phyloP scores from a whole-genome alignment of 2,329 filamentous ascomycete species.

The Phialemonium atrogriseum region DNA sequence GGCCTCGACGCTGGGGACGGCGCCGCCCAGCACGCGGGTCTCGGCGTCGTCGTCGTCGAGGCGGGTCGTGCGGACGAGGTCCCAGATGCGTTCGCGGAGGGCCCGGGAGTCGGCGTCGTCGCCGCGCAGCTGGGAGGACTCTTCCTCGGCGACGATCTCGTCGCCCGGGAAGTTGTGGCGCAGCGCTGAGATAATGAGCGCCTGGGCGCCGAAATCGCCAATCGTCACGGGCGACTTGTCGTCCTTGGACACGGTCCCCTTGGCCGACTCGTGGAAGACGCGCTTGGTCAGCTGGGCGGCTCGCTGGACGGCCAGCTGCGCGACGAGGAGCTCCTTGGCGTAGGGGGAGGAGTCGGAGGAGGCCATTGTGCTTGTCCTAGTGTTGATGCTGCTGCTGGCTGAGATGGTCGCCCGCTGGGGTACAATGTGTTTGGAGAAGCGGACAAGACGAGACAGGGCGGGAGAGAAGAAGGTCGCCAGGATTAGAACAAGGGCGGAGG shows the following conservation, averaged over 20 bases:
- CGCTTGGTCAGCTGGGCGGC: constrained; percentile 47
- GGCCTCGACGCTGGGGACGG: constrained; percentile 54
- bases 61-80: constrained; percentile 61
- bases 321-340: constrained; percentile 70
- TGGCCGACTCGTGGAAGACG: constrained; percentile 71
- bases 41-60: constrained; percentile 60
- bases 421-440: neutral
- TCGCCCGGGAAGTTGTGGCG: constrained; percentile 84
- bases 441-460: neutral
- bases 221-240: constrained; percentile 97
- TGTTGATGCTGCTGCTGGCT: neutral
- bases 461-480: constrained; percentile 1
- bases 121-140: constrained; percentile 69
- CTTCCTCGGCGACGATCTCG: constrained; percentile 91
- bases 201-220: constrained; percentile 95
- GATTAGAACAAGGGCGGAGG: neutral
- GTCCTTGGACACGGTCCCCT: constrained; percentile 88
- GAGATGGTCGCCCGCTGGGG: neutral
- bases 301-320: constrained; percentile 82
- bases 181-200: constrained; percentile 87
- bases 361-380: constrained; percentile 7
- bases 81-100: constrained; percentile 76
- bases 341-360: constrained; percentile 59
- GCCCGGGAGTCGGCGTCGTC: too few relatives aligned
- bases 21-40: constrained; percentile 59